Percentiles rank a stretch among this genome's conserved stretches.
Conservation (phyloP, 306 rosid genomes). For the Trifolium pratense region DNA sequence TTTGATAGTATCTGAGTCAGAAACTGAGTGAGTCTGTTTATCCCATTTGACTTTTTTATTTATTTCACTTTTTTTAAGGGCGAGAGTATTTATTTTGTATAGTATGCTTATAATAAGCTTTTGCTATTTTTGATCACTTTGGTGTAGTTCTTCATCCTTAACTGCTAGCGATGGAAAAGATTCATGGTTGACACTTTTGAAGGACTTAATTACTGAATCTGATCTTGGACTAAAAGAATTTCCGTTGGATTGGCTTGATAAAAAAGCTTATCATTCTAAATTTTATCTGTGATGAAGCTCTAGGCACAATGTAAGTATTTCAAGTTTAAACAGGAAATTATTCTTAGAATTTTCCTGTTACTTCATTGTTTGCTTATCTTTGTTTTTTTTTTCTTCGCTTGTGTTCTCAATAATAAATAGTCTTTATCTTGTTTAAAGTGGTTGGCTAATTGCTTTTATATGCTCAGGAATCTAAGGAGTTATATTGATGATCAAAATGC, state of each 20-base stretch:
- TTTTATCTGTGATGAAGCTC: slow-evolving; percentile 53
- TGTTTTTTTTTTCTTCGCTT: neutral
- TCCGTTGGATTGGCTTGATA: slow-evolving; percentile 37
- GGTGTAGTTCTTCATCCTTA: too few species aligned
- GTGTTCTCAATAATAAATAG: too few species aligned
- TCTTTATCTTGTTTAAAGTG: too few species aligned
- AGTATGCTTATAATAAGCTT: too few species aligned
- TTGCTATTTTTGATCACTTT: too few species aligned
- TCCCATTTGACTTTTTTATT: neutral
- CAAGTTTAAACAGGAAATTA: neutral
- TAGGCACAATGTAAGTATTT: slow-evolving; percentile 47
- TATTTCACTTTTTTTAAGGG: neutral
- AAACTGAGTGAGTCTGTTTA: slow-evolving; percentile 35
- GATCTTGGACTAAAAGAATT: slow-evolving; percentile 30
- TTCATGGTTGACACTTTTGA: slow-evolving; percentile 47
- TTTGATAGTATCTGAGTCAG: slow-evolving; percentile 40
- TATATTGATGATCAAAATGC: slow-evolving; percentile 41
- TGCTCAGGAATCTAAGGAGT: slow-evolving; percentile 45
- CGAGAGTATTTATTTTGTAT: neutral
- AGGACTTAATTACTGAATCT: slow-evolving; percentile 39
- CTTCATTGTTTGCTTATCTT: neutral
- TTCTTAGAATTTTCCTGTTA: neutral
- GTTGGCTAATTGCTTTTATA: slow-evolving; percentile 4
- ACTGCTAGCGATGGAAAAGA: slow-evolving; percentile 26
- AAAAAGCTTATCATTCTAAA: slow-evolving; percentile 46